Percentiles rank a stretch among this genome's conserved stretches.
phyloP scores from a whole-genome alignment of 2,329 filamentous ascomycete genomes.

The Orbilia javanica region DNA sequence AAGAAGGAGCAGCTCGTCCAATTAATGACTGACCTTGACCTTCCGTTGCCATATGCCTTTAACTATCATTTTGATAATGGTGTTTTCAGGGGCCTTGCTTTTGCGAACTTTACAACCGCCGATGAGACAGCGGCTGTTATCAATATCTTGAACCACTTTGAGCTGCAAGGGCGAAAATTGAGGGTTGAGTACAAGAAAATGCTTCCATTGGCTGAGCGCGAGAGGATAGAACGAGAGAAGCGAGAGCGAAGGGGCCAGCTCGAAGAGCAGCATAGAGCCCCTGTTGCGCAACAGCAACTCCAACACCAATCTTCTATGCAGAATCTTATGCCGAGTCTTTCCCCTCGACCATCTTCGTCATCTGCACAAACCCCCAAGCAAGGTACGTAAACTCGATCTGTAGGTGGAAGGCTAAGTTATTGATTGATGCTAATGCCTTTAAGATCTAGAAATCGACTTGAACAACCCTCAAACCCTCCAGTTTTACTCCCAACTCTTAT shows the following conservation, averaged over 20 bases:
- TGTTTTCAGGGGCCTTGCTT: conserved; percentile 93
- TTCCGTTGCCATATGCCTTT: conserved; percentile 96
- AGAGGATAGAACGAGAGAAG: conserved; percentile 97
- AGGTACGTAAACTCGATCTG: conserved; percentile 22
- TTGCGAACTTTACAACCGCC: conserved; percentile 96
- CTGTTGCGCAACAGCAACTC: conserved; percentile 71
- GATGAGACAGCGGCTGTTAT: conserved; percentile 95
- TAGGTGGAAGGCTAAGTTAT: not conserved
- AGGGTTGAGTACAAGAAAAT: conserved; percentile 99
- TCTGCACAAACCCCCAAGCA: conserved; percentile 34
- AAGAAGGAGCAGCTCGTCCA: conserved; percentile 95
- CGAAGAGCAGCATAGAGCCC: conserved; percentile 92
- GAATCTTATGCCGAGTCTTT: conserved; percentile 73
- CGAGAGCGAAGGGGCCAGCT: conserved; percentile 93
- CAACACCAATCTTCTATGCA: conserved; percentile 88
- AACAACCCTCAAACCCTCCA: conserved; percentile 89
- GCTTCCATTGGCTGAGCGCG: conserved; percentile 92
- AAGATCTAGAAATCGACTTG: conserved; percentile 77
- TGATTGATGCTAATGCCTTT: conserved; percentile 30
- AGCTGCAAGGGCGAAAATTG: conserved; percentile 92
- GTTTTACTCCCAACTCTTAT: conserved; percentile 88
- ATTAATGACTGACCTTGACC: conserved; percentile 92
- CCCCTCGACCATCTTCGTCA: conserved; percentile 38
- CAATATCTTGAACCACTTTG: conserved; percentile 92
- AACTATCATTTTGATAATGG: conserved; percentile 99